These are phyloP conservation scores for Hemisphaericaspora subhashii DNA, from an alignment of 1,139 yeast species.

Conservation along the genomic window DNA sequence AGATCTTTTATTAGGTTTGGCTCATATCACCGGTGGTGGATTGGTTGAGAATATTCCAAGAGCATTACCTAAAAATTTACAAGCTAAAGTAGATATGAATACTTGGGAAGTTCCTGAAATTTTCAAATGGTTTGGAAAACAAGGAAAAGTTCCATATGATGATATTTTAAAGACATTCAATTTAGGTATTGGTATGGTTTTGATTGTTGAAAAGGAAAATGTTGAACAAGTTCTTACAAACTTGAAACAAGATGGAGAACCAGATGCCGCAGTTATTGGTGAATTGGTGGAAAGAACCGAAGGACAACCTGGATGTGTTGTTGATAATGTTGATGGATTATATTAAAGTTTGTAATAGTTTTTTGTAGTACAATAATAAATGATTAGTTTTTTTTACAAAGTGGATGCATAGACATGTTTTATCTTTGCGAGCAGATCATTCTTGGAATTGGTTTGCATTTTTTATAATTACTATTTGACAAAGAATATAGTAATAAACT, in stretches of 20 bases:
- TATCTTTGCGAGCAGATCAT: no score
- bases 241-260: conserved; percentile 66
- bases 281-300: conserved; percentile 55
- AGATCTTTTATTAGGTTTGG: conserved; percentile 77
- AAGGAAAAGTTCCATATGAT: conserved; percentile 83
- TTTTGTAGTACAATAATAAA: background rate
- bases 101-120: conserved; percentile 85
- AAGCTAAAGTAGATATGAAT: conserved; percentile 77
- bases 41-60: conserved; percentile 95
- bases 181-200: conserved; percentile 96
- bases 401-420: background rate
- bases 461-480: no score
- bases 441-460: no score
- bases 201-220: conserved; percentile 67
- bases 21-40: conserved; percentile 99
- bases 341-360: conserved; percentile 43
- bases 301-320: conserved; percentile 64
- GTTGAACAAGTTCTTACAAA: conserved; percentile 57
- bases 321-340: conserved; percentile 59
- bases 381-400: background rate
- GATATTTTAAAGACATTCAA: conserved; percentile 92
- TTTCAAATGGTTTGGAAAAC: conserved; percentile 90
- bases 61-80: conserved; percentile 77
- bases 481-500: no score
- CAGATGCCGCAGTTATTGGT: conserved; percentile 75